Conservation (phyloP, 2,329 filamentous ascomycete species). For the Ceratocystis ficicola region DNA sequence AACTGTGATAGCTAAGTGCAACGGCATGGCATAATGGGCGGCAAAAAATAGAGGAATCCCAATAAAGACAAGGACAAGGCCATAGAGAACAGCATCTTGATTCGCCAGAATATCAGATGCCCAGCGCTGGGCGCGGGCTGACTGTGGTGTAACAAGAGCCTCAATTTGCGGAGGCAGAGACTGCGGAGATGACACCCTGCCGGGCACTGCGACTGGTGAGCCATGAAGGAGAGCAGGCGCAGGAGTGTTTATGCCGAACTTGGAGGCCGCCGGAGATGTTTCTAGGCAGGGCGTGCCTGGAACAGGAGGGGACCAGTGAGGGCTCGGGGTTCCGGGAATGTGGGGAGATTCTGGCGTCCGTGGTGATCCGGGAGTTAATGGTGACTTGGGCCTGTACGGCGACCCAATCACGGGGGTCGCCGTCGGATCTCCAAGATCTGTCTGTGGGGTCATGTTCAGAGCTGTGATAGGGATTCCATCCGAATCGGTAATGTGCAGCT, state of each 20-base stretch:
- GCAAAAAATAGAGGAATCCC: conserved; percentile 45
- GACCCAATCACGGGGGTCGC: neutral
- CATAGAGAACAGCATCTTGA: conserved; percentile 37
- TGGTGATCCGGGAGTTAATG: neutral
- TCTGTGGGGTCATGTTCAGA: conserved; percentile 24
- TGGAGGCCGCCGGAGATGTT: conserved; percentile 23
- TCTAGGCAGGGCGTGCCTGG: conserved; percentile 18
- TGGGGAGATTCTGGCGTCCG: neutral
- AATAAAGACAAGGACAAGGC: conserved; percentile 36
- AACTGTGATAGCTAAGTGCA: conserved; percentile 37
- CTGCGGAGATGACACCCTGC: conserved; percentile 8
- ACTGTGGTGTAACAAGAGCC: conserved; percentile 33
- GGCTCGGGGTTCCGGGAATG: neutral
- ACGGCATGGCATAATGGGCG: conserved; percentile 40
- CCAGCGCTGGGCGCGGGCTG: conserved; percentile 39
- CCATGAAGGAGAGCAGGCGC: conserved; percentile 25
- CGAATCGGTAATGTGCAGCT: conserved; percentile 29
- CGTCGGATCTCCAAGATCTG: conserved; percentile 7
- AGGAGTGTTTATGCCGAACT: conserved; percentile 25
- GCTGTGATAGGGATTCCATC: conserved; percentile 39
- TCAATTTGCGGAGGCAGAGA: conserved; percentile 25
- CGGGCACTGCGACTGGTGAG: neutral
- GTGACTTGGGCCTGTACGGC: neutral
- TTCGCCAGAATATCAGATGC: conserved; percentile 36
- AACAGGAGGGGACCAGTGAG: neutral